A percentile compares a stretch with the other conserved stretches of the same genome.
These are phyloP conservation scores for Ceriops zippeliana DNA, from an alignment of 345 rosid genomes.

Conservation along the genomic window DNA sequence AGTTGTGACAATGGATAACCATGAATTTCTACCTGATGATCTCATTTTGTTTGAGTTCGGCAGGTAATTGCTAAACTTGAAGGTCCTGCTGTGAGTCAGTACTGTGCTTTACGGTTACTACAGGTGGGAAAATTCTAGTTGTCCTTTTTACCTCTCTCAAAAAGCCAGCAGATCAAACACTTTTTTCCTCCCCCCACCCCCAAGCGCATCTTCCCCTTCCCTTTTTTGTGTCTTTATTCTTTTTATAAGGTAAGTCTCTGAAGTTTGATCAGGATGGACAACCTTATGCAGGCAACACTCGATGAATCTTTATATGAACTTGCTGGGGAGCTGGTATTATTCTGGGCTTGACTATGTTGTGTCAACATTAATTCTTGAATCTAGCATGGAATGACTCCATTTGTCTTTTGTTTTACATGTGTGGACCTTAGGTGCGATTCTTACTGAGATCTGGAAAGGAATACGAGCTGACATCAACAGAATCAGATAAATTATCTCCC, in stretches of 20 bases:
- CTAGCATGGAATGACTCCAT: constrained; percentile 5
- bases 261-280: constrained; percentile 9
- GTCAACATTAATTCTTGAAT: constrained; percentile 6
- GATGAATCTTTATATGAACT: constrained; percentile 97
- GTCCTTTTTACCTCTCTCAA: not conserved
- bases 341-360: constrained; percentile 17
- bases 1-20: not conserved
- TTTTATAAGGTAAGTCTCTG: constrained; percentile 11
- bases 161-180: too few relatives aligned
- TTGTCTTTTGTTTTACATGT: constrained; percentile 9
- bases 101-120: constrained; percentile 83
- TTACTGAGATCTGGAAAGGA: constrained; percentile 97
- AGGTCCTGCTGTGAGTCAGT: constrained; percentile 98
- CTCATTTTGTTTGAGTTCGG: constrained; percentile 16
- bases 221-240: not conserved
- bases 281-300: constrained; percentile 77
- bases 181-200: too few relatives aligned
- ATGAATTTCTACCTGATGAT: not conserved
- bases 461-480: constrained; percentile 64
- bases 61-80: constrained; percentile 98
- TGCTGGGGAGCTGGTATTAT: constrained; percentile 92
- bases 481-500: constrained; percentile 75
- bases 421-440: constrained; percentile 74
- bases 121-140: constrained; percentile 47
- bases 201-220: not conserved